phyloP scores from a whole-genome alignment of 2,329 filamentous ascomycete genomes.

The Aspergillus ibericus region DNA sequence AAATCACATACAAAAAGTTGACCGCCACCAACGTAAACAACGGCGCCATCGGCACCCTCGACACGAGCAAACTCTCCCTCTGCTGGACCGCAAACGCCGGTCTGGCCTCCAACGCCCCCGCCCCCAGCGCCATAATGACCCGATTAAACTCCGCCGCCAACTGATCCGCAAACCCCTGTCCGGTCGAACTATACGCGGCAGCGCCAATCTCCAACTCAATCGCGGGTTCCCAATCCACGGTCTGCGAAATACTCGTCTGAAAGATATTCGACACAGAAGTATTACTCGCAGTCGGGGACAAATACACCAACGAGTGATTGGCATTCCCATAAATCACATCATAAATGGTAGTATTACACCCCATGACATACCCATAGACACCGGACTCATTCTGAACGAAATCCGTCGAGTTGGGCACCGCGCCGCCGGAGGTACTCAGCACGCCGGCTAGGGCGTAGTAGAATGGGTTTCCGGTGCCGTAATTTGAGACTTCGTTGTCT shows the following conservation, averaged over 20 bases:
- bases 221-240: background rate
- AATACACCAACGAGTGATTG: conserved; percentile 16
- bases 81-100: background rate
- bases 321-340: conserved; percentile 23
- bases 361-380: conserved; percentile 15
- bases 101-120: background rate
- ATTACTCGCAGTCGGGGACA: conserved; percentile 12
- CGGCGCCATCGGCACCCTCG: background rate
- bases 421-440: background rate
- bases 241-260: conserved; percentile 3
- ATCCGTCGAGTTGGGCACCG: conserved; percentile 3
- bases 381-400: background rate
- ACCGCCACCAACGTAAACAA: conserved; percentile 2
- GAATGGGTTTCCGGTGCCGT: background rate
- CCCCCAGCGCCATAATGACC: background rate
- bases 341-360: conserved; percentile 23
- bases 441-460: background rate
- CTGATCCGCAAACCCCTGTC: conserved; percentile 6
- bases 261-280: conserved; percentile 15
- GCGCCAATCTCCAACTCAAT: conserved; percentile 3
- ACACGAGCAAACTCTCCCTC: background rate
- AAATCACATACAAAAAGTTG: background rate
- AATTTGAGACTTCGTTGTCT: background rate
- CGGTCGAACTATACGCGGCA: background rate
- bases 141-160: conserved; percentile 1